A percentile compares a stretch with the other conserved stretches of the same genome.
Conservation (phyloP, 108 stramenopile species). For the Conticribra weissflogii region DNA sequence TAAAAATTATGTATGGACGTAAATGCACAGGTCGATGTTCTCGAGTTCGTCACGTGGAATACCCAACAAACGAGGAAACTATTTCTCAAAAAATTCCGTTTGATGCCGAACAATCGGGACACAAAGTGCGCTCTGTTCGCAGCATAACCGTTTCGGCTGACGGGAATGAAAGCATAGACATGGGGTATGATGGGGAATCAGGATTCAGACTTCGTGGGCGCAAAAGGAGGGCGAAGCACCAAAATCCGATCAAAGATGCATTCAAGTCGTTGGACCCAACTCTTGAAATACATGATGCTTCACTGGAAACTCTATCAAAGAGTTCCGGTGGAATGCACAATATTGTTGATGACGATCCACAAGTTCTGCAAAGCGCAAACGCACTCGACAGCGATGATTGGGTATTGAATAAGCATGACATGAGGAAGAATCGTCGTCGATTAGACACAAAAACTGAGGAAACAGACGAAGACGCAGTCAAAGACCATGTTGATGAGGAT, state of each 20-base stretch:
- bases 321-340: not conserved
- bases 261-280: not conserved
- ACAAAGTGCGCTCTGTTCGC: not conserved
- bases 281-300: not conserved
- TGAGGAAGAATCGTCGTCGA: not conserved
- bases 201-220: not conserved
- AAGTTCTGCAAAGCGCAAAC: not conserved
- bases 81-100: not conserved
- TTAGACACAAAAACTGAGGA: not conserved
- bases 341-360: not conserved
- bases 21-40: slow-evolving; percentile 44
- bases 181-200: not conserved
- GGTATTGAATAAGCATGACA: slow-evolving; percentile 1
- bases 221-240: not conserved
- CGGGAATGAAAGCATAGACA: not conserved
- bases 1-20: slow-evolving; percentile 57
- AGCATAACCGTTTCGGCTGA: not conserved
- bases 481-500: slow-evolving; percentile 7
- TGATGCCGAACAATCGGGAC: not conserved
- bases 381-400: too few relatives aligned
- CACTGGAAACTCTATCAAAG: not conserved
- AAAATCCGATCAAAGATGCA: not conserved
- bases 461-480: slow-evolving; percentile 1
- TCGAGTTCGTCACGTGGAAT: slow-evolving; percentile 39
- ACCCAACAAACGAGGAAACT: slow-evolving; percentile 4